Conservation (phyloP, 768 basidiomycete species). For the Leccinum uliginosum region DNA sequence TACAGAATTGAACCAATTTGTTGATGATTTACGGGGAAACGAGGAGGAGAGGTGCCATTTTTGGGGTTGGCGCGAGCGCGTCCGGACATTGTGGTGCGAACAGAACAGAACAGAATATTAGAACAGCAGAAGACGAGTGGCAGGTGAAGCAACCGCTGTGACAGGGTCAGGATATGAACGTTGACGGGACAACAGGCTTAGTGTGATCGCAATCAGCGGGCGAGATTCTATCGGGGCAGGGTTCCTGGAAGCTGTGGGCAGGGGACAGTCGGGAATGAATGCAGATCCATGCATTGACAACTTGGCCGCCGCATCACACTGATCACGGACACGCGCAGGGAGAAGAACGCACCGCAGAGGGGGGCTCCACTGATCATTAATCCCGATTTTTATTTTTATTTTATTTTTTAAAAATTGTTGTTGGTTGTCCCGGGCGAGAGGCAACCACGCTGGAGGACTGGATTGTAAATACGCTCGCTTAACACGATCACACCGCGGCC, state of each 20-base stretch:
- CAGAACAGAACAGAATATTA: constrained; percentile 21
- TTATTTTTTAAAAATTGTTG: neutral
- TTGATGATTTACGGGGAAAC: constrained; percentile 18
- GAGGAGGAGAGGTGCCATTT: constrained; percentile 34
- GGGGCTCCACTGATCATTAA: neutral
- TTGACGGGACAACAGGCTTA: constrained; percentile 4
- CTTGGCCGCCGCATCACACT: neutral
- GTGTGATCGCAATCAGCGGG: constrained; percentile 23
- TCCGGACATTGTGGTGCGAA: constrained; percentile 45
- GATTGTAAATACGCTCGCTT: constrained; percentile 37
- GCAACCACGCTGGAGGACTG: constrained; percentile 27
- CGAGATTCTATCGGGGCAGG: constrained; percentile 20
- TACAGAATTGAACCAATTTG: constrained; percentile 6
- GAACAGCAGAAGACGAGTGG: constrained; percentile 24
- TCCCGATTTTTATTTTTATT: neutral
- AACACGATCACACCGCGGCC: constrained; percentile 37
- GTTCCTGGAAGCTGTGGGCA: constrained; percentile 30
- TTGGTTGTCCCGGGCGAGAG: constrained; percentile 8
- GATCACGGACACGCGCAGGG: constrained; percentile 2
- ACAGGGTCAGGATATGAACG: constrained; percentile 16
- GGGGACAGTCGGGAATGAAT: constrained; percentile 30
- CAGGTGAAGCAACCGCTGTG: constrained; percentile 11
- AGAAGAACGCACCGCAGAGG: neutral
- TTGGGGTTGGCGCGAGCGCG: constrained; percentile 8
- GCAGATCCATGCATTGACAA: constrained; percentile 24